phyloP scores from a whole-genome alignment of 2,329 filamentous ascomycete genomes.

The Fusarium hainanense region DNA sequence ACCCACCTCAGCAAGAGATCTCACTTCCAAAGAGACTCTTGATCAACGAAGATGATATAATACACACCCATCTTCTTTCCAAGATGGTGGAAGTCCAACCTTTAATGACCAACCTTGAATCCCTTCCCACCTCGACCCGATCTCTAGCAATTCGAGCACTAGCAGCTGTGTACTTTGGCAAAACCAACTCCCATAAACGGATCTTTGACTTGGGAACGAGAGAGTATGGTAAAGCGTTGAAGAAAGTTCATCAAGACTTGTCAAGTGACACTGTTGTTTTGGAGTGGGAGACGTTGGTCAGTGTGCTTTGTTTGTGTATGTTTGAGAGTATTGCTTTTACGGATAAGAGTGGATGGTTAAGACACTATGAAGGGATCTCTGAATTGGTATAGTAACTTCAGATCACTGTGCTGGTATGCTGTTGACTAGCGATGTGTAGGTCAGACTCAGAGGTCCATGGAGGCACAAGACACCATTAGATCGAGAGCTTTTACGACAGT shows the following conservation, averaged over 20 bases:
- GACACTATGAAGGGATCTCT: conserved; percentile 18
- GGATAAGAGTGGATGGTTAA: conserved; percentile 14
- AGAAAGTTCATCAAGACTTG: neutral
- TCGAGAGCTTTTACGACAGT: conserved; percentile 18
- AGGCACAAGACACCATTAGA: conserved; percentile 2
- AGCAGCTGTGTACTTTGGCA: conserved; percentile 21
- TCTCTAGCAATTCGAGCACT: conserved; percentile 10
- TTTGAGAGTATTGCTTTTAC: conserved; percentile 25
- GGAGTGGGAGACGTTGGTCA: conserved; percentile 21
- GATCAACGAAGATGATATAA: conserved; percentile 3
- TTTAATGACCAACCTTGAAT: conserved; percentile 3
- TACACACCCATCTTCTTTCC: conserved; percentile 12
- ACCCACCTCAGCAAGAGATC: neutral
- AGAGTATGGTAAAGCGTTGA: conserved; percentile 7
- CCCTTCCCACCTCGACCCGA: neutral
- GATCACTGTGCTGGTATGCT: accelerated
- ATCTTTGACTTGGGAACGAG: conserved; percentile 1
- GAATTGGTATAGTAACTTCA: neutral
- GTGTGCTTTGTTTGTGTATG: conserved; percentile 21
- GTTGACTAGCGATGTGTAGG: neutral
- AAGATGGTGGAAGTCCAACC: conserved; percentile 10
- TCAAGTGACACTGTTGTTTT: neutral
- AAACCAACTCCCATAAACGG: neutral
- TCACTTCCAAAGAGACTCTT: neutral
- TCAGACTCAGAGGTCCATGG: conserved; percentile 10